Base-by-base conservation (phyloP, 2,329 filamentous ascomycete genomes). In the Fusarium mundagurra region DNA sequence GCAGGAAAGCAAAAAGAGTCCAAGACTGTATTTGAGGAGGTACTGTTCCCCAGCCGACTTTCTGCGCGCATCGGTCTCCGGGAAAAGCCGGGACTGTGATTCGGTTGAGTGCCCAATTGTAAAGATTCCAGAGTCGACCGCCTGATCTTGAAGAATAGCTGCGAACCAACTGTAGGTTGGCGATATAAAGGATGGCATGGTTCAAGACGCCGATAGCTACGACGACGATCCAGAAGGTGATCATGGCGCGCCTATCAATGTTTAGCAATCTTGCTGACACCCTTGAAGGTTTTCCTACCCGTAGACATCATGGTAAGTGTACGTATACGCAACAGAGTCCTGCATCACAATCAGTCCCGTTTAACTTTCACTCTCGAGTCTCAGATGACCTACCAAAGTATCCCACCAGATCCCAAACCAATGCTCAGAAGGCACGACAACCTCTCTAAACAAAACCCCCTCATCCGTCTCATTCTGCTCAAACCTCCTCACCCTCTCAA, bases 21-120 rank as follows among this genome's bases (percentile, higher is more conserved):
- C 86, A 67, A 2, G 81, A 83, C 70, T 87, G 84, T n/a, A 86
- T 75, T 7, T 85, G 78, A 0, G 84, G 83, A 0, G 85, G 85
- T 2, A 86, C 80, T 0, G 85, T 86, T 61, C 82, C 84, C 81
- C 84, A 86, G 36, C 84, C 84, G 7, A 85, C 80, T 29, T 84
- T 84, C 45, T 86, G 83, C 1, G 85, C 81, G 59, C 82, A 84
- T 22, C 80, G 80, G 39, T 83, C 78, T 2, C 86, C 86, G 53
- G 31, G 4, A 12, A 48, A 48, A 17, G 86, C 85, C 0, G 85
- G 85, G 1, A 85, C 67, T 0, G 79, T 76, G 1, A 86, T 50
- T 8, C 80, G 79, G 36, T 80, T 78, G 47, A 82, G 79, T 22
- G 83, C 38, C 81, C 83, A 84, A 0, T 72, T 69, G 10, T 69